Conservation (phyloP, 768 basidiomycete species). For the Pisolithus microcarpus region DNA sequence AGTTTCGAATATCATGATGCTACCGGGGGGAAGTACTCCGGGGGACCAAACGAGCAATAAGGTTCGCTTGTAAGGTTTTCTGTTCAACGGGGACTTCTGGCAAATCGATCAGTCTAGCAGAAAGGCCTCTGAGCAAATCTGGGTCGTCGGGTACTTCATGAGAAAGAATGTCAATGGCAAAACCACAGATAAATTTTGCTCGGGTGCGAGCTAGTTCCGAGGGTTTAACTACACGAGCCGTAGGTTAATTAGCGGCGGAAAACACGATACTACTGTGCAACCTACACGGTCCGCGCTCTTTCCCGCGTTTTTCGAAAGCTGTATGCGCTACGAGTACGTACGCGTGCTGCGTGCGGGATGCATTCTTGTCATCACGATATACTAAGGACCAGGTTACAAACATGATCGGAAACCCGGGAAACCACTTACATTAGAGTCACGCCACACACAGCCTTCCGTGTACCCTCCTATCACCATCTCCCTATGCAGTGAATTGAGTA, state of each 20-base stretch:
- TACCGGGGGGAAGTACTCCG: slow-evolving; percentile 92
- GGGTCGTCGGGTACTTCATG: slow-evolving; percentile 47
- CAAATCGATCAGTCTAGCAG: slow-evolving; percentile 61
- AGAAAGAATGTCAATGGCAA: slow-evolving; percentile 60
- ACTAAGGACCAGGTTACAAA: slow-evolving; percentile 40
- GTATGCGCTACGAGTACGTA: slow-evolving; percentile 90
- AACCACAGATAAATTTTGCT: slow-evolving; percentile 77
- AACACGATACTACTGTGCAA: slow-evolving; percentile 3
- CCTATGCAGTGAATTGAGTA: slow-evolving; percentile 81
- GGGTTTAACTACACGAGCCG: slow-evolving; percentile 54
- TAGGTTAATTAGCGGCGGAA: slow-evolving; percentile 1
- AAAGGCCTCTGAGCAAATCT: slow-evolving; percentile 60
- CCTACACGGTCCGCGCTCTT: slow-evolving; percentile 76
- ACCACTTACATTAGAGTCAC: slow-evolving; percentile 82
- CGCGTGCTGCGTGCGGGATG: slow-evolving; percentile 87
- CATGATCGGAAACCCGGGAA: slow-evolving; percentile 2
- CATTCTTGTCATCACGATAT: slow-evolving; percentile 88
- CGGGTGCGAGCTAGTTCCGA: slow-evolving; percentile 76
- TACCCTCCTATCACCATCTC: slow-evolving; percentile 88
- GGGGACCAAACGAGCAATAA: slow-evolving; percentile 74
- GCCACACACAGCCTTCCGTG: slow-evolving; percentile 92
- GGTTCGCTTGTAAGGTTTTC: slow-evolving; percentile 61
- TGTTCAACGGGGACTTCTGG: slow-evolving; percentile 49
- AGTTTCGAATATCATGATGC: slow-evolving; percentile 88
- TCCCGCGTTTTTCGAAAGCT: slow-evolving; percentile 78